phyloP scores from a whole-genome alignment of 768 basidiomycete species.

The Dioszegia aurantiaca region DNA sequence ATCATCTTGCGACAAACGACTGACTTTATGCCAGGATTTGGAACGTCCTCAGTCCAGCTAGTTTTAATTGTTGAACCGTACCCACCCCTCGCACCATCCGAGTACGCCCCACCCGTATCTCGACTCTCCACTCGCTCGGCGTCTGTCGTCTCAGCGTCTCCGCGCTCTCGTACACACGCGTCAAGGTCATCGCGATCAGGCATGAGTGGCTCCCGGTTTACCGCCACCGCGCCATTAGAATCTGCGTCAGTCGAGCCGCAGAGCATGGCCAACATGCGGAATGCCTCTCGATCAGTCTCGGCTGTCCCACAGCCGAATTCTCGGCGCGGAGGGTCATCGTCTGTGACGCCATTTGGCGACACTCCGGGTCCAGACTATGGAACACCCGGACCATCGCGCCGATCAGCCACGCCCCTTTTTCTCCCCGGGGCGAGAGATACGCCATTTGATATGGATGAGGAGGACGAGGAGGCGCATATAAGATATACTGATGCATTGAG shows the following conservation, averaged over 20 bases:
- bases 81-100: slow-evolving; percentile 37
- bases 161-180: slow-evolving; percentile 40
- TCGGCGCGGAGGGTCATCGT: slow-evolving; percentile 34
- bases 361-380: slow-evolving; percentile 29
- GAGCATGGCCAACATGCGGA: slow-evolving; percentile 29
- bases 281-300: slow-evolving; percentile 38
- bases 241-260: not conserved
- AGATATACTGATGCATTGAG: slow-evolving; percentile 36
- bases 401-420: slow-evolving; percentile 39
- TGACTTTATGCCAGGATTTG: slow-evolving; percentile 42
- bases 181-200: slow-evolving; percentile 2
- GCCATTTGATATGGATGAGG: slow-evolving; percentile 47
- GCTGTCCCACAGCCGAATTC: slow-evolving; percentile 40
- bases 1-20: too few species aligned
- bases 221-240: slow-evolving; percentile 19
- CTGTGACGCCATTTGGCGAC: slow-evolving; percentile 23
- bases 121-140: slow-evolving; percentile 45
- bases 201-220: slow-evolving; percentile 19
- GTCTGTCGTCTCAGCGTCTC: slow-evolving; percentile 32
- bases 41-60: slow-evolving; percentile 49
- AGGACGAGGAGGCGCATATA: slow-evolving; percentile 48
- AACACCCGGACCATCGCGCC: not conserved
- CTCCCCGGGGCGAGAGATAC: slow-evolving; percentile 32
- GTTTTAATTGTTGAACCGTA: slow-evolving; percentile 52
- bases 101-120: slow-evolving; percentile 43